Base-by-base conservation (phyloP, 2,329 filamentous ascomycete genomes). In the Scedosporium apiospermum region DNA sequence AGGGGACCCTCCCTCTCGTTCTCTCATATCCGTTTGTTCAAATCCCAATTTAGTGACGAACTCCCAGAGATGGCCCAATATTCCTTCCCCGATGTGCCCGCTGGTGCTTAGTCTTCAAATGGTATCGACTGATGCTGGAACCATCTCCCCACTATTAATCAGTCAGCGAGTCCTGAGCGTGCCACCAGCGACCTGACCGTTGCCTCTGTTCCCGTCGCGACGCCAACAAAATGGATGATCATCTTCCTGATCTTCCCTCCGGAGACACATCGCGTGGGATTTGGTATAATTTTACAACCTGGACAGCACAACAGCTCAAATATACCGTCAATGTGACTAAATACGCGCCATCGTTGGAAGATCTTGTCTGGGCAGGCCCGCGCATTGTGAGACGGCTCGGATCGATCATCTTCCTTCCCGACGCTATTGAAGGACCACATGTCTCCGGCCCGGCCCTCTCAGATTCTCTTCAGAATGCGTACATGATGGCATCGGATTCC, bases 361-460 rank as follows among this genome's bases (percentile, higher is more conserved):
- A 91, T 69, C 76, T 93, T 58, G 80, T 90, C 66, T 80, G 85
- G 73, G 88, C 84, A 18, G 82, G 89, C 3, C 89, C 89, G 59
- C 82, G 89, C 64, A 85, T 92, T 70, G 81, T 90, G 38, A 86
- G 82, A 73, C 87, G 84, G 71, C 79, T 88, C 44, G 85, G 87
- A 60, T 84, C 82, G n/a, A 82, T 88, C 67, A 80, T 86, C 63
- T 76, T 82, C 42, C 74, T 83, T 41, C 78, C 83, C 12, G 86
- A 89, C 67, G 78, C 82, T 62, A 75, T 88, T 60, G 85, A 88
- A 69, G 78, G 80, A 68, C 79, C 83, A 38, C 84, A 68, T 6
- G 2, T 49, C 44, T 21, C 44, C 44, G 44, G 14, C 6, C 44
- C 44, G n/a, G 44, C 18, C 44, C 44, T 46, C 4, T 26, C 38